phyloP scores from a whole-genome alignment of 2,329 filamentous ascomycete species.

The Chrysosporium keratinophilum region DNA sequence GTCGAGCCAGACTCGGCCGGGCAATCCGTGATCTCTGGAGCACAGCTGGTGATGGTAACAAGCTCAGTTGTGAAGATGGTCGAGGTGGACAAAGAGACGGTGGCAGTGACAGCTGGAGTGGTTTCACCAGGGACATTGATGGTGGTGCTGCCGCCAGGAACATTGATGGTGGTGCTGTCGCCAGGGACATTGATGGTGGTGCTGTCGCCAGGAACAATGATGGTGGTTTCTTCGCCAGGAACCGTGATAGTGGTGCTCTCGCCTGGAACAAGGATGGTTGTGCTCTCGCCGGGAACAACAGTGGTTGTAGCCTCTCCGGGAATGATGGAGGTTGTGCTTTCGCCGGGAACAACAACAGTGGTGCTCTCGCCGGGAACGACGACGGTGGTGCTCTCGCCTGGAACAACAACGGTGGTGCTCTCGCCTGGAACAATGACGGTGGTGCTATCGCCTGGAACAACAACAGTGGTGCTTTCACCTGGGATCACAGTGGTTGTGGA shows the following conservation, averaged over 20 bases:
- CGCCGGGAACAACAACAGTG: neutral
- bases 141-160: neutral
- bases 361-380: neutral
- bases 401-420: neutral
- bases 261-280: neutral
- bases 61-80: slow-evolving; percentile 31
- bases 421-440: neutral
- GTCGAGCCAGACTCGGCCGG: slow-evolving; percentile 41
- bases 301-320: neutral
- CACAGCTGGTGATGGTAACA: slow-evolving; percentile 34
- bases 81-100: slow-evolving; percentile 24
- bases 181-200: neutral
- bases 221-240: slow-evolving; percentile 1
- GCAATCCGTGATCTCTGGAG: slow-evolving; percentile 39
- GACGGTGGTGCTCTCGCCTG: neutral
- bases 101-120: slow-evolving; percentile 1
- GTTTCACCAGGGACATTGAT: neutral
- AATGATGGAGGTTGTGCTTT: neutral
- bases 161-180: neutral
- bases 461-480: neutral
- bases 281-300: neutral
- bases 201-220: neutral
- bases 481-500: neutral
- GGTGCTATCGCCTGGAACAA: neutral
- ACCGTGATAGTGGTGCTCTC: neutral